A percentile compares a stretch with the other conserved stretches of the same genome.
Conservation (phyloP, 768 basidiomycete species). For the Sistotremastrum suecicum region DNA sequence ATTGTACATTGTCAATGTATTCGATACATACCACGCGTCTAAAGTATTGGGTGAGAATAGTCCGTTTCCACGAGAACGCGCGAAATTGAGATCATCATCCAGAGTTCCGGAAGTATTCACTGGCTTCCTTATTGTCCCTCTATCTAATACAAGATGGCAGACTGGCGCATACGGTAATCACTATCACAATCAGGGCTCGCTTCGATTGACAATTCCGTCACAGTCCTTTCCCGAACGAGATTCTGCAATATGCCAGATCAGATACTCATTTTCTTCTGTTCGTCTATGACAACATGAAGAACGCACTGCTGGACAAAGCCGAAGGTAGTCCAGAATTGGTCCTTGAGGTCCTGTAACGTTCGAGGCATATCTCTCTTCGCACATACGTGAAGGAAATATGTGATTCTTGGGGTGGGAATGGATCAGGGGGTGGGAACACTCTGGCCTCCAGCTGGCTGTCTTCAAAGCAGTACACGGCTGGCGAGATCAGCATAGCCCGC, state of each 20-base stretch:
- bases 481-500: constrained; percentile 66
- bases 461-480: constrained; percentile 67
- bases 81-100: too few relatives aligned
- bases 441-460: constrained; percentile 51
- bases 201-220: not conserved
- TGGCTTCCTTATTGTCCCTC: constrained; percentile 78
- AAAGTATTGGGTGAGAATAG: constrained; percentile 49
- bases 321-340: constrained; percentile 29
- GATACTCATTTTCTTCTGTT: constrained; percentile 93
- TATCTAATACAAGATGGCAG: constrained; percentile 92
- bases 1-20: constrained; percentile 87
- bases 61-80: too few relatives aligned
- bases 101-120: constrained; percentile 77
- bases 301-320: constrained; percentile 69
- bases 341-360: constrained; percentile 52
- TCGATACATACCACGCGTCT: constrained; percentile 94
- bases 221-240: constrained; percentile 72
- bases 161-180: constrained; percentile 83
- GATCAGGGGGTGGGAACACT: constrained; percentile 62
- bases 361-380: constrained; percentile 62
- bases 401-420: constrained; percentile 47
- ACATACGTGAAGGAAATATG: constrained; percentile 59
- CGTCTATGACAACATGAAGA: constrained; percentile 84
- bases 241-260: constrained; percentile 85
- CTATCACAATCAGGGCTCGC: not conserved